phyloP scores from a whole-genome alignment of 2,329 filamentous ascomycete species.

The Colletotrichum sp. region DNA sequence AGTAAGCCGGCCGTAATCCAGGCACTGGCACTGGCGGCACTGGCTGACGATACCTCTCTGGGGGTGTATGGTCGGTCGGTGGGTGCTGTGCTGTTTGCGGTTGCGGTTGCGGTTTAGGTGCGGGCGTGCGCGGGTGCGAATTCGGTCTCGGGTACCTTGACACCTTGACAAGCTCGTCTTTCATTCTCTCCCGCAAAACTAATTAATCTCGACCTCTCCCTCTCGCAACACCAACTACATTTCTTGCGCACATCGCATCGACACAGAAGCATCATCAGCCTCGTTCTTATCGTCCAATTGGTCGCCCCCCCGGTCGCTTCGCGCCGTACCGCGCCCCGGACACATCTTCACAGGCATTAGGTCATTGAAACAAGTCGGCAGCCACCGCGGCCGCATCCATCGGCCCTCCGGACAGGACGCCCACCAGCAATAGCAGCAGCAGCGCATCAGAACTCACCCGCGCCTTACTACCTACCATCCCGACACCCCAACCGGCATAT shows the following conservation, averaged over 20 bases:
- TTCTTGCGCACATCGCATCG: background rate
- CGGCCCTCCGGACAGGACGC: slow-evolving; percentile 5
- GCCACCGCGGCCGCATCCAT: slow-evolving; percentile 6
- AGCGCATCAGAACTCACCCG: slow-evolving; percentile 9
- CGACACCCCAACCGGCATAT: background rate
- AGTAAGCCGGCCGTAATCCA: background rate
- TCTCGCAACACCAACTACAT: background rate
- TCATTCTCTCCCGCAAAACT: background rate
- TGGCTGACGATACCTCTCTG: background rate
- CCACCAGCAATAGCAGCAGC: background rate
- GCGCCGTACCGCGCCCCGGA: background rate
- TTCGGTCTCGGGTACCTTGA: slow-evolving; percentile 16
- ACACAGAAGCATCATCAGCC: background rate
- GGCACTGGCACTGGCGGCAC: background rate
- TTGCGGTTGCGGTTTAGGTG: background rate
- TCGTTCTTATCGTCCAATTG: background rate
- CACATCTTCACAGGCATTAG: slow-evolving; percentile 8
- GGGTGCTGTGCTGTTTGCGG: background rate
- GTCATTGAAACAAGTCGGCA: slow-evolving; percentile 9
- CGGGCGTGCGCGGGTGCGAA: background rate
- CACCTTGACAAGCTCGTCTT: slow-evolving; percentile 8
- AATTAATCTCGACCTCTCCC: background rate
- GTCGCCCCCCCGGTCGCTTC: background rate
- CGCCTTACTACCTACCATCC: background rate
- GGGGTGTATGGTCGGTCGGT: background rate